Percentiles rank a stretch among this genome's conserved stretches.
These are phyloP conservation scores for Wickerhamomyces queroliae DNA, from an alignment of 805 yeast species.

Conservation along the genomic window DNA sequence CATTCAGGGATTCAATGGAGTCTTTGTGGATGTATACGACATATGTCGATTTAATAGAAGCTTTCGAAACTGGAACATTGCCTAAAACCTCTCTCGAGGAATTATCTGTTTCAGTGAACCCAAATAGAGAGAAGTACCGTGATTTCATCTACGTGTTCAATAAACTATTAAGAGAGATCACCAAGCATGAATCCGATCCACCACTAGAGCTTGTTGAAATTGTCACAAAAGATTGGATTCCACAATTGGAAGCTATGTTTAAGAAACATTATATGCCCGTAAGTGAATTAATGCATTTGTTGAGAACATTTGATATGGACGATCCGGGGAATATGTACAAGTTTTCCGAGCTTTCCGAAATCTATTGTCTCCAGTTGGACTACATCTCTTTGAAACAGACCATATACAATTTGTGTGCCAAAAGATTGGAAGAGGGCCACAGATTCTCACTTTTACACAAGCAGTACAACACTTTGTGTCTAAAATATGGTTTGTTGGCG, in stretches of 20 bases:
- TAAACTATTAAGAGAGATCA: neutral
- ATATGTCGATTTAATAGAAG: neutral
- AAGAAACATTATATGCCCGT: neutral
- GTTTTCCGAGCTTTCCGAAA: neutral
- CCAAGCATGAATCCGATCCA: neutral
- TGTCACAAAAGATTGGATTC: neutral
- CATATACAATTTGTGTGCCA: neutral
- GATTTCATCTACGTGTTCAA: neutral
- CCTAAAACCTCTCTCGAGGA: neutral
- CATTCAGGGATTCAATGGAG: neutral
- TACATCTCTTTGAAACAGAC: neutral
- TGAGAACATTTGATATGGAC: neutral
- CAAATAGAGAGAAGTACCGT: neutral
- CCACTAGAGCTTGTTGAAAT: neutral
- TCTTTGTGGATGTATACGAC: neutral
- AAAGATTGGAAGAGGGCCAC: neutral
- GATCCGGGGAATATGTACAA: neutral
- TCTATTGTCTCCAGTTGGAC: neutral
- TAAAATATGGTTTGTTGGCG: neutral
- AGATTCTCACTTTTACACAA: neutral
- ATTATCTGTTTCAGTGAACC: neutral
- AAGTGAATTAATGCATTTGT: neutral
- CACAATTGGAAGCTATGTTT: neutral
- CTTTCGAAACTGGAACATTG: neutral
- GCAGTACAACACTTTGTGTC: neutral